Conservation (phyloP, 352 stramenopile species). For the Phytophthora megakarya region DNA sequence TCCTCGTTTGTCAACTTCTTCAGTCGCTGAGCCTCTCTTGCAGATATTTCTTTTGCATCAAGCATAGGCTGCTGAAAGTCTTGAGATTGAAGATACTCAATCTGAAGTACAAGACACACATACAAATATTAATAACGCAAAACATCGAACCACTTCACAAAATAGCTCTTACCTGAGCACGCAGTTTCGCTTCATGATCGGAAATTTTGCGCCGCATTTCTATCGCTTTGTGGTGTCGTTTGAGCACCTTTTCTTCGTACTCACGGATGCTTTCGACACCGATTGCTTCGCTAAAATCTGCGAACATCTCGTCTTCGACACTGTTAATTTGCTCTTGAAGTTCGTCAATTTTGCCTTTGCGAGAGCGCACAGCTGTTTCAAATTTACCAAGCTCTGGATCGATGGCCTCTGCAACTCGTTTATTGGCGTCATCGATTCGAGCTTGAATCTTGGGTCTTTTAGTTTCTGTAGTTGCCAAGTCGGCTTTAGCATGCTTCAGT, state of each 20-base stretch:
- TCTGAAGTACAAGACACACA: constrained; percentile 32
- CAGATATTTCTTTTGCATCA: constrained; percentile 48
- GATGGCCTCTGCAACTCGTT: constrained; percentile 56
- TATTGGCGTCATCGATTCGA: constrained; percentile 59
- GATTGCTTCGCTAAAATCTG: constrained; percentile 76
- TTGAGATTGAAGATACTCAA: constrained; percentile 69
- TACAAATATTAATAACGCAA: constrained; percentile 6
- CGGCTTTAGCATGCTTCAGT: constrained; percentile 74
- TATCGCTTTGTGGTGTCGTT: constrained; percentile 74
- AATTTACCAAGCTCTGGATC: constrained; percentile 71
- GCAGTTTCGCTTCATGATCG: constrained; percentile 82
- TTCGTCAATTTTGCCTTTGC: constrained; percentile 43
- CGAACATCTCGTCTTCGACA: constrained; percentile 89
- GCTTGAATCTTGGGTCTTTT: constrained; percentile 74
- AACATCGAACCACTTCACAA: not conserved
- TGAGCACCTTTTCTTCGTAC: constrained; percentile 94
- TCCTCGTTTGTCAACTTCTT: constrained; percentile 66
- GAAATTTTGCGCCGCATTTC: constrained; percentile 75
- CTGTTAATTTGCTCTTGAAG: constrained; percentile 70
- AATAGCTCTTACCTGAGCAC: constrained; percentile 63
- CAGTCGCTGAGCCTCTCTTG: constrained; percentile 54
- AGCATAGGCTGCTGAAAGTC: constrained; percentile 63
- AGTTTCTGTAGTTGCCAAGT: constrained; percentile 69
- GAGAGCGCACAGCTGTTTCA: constrained; percentile 52
- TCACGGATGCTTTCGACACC: constrained; percentile 84